Conservation (phyloP, 2,329 filamentous ascomycete genomes). For the Xylariaceae sp. region DNA sequence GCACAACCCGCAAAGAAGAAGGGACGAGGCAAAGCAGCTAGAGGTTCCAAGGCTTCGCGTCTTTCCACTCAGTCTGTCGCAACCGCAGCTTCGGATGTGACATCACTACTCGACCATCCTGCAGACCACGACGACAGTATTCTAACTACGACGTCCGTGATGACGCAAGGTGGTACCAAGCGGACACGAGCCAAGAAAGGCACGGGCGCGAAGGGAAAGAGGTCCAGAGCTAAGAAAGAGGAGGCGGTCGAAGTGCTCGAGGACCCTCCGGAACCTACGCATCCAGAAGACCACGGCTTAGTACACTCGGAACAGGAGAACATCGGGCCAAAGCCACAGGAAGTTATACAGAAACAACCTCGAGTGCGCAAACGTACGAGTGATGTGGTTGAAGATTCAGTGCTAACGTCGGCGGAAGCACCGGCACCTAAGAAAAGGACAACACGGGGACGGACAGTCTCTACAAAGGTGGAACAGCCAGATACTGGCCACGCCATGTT, state of each 20-base stretch:
- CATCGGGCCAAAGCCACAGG: constrained; percentile 40
- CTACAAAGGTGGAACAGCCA: constrained; percentile 38
- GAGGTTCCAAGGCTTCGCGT: constrained; percentile 73
- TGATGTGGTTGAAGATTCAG: constrained; percentile 60
- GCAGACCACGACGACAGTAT: constrained; percentile 63
- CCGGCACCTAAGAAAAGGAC: constrained; percentile 66
- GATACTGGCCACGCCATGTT: constrained; percentile 57
- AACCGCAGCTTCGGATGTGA: constrained; percentile 56
- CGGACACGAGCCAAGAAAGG: constrained; percentile 61
- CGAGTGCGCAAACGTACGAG: constrained; percentile 69
- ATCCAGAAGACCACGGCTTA: constrained; percentile 2
- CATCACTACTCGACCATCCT: constrained; percentile 54
- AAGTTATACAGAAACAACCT: constrained; percentile 43
- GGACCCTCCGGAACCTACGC: constrained; percentile 33
- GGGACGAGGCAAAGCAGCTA: constrained; percentile 57
- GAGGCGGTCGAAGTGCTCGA: constrained; percentile 55
- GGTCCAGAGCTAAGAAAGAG: constrained; percentile 59
- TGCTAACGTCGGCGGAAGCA: constrained; percentile 49
- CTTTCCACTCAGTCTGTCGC: constrained; percentile 64
- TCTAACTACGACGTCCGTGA: constrained; percentile 64
- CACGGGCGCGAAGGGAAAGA: constrained; percentile 53
- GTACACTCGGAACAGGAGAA: constrained; percentile 37
- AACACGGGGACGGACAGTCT: constrained; percentile 49
- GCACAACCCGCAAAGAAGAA: constrained; percentile 58
- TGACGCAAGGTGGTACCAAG: constrained; percentile 59